These are phyloP conservation scores for Citrullus colocynthis DNA, from an alignment of 306 rosid genomes.

Conservation along the genomic window DNA sequence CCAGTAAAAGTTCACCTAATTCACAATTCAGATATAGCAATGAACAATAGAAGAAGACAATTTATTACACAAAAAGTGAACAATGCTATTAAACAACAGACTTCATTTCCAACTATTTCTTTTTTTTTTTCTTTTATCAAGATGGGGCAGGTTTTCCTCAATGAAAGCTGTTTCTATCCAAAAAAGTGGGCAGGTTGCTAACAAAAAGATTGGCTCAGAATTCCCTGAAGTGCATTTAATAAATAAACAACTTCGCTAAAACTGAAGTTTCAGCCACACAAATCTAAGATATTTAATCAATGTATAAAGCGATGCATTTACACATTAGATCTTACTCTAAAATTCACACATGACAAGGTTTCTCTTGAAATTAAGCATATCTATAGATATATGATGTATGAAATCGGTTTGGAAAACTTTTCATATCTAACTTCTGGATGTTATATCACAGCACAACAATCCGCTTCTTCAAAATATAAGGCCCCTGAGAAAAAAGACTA, in stretches of 20 bases:
- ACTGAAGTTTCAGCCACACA: neutral
- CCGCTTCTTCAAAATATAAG: neutral
- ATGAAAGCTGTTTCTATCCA: too few species aligned
- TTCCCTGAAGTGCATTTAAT: neutral
- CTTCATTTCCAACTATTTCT: neutral
- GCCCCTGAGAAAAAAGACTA: neutral
- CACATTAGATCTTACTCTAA: neutral
- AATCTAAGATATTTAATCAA: neutral
- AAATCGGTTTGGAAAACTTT: neutral
- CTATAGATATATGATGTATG: neutral
- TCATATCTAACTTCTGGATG: neutral
- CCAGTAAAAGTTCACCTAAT: neutral
- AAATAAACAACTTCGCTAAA: neutral
- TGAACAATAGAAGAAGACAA: neutral
- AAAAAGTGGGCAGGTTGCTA: neutral
- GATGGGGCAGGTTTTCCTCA: neutral
- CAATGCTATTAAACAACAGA: neutral
- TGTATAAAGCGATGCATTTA: neutral
- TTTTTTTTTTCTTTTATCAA: neutral
- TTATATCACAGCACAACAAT: neutral
- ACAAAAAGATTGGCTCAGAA: neutral
- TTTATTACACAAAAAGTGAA: neutral
- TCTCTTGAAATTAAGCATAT: neutral
- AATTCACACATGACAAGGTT: neutral
- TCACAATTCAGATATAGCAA: neutral